A percentile compares a stretch with the other conserved stretches of the same genome.
These are phyloP conservation scores for Phytophthora ramorum DNA, from an alignment of 352 stramenopile genomes.

Conservation along the genomic window DNA sequence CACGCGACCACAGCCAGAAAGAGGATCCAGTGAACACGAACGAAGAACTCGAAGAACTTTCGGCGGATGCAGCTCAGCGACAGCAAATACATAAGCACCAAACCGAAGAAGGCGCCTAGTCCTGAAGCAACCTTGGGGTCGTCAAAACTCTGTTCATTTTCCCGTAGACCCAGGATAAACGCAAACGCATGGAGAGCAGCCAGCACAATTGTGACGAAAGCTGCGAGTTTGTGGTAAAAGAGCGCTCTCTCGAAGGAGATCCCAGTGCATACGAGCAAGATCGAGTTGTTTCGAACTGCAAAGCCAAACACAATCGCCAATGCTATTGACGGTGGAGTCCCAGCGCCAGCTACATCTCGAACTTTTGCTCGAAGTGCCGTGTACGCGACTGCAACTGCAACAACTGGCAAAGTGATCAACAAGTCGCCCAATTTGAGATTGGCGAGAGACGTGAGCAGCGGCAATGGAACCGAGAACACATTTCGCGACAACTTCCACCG, in stretches of 20 bases:
- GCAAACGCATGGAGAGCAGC: constrained; percentile 43
- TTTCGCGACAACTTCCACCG: constrained; percentile 41
- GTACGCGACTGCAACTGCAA: constrained; percentile 1
- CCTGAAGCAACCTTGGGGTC: constrained; percentile 30
- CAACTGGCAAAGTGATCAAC: constrained; percentile 40
- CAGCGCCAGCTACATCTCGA: constrained; percentile 28
- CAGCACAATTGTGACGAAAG: constrained; percentile 46
- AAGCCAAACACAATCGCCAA: constrained; percentile 54
- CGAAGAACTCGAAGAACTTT: constrained; percentile 61
- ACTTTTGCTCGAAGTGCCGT: constrained; percentile 15
- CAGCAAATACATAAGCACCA: constrained; percentile 44
- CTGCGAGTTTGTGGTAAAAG: constrained; percentile 64
- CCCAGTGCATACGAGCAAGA: constrained; percentile 47
- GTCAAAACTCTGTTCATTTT: constrained; percentile 20
- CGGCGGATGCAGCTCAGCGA: constrained; percentile 50
- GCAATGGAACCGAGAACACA: constrained; percentile 39
- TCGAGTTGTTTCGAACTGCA: constrained; percentile 59
- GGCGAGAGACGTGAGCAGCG: constrained; percentile 32
- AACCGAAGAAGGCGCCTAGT: constrained; percentile 32
- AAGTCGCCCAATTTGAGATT: constrained; percentile 53
- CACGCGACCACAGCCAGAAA: constrained; percentile 52
- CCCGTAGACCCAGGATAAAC: constrained; percentile 32
- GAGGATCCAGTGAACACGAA: constrained; percentile 57
- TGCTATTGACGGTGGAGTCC: constrained; percentile 31
- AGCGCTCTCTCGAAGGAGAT: constrained; percentile 61